phyloP scores from a whole-genome alignment of 352 stramenopile species.

The Pythium phragmitis region DNA sequence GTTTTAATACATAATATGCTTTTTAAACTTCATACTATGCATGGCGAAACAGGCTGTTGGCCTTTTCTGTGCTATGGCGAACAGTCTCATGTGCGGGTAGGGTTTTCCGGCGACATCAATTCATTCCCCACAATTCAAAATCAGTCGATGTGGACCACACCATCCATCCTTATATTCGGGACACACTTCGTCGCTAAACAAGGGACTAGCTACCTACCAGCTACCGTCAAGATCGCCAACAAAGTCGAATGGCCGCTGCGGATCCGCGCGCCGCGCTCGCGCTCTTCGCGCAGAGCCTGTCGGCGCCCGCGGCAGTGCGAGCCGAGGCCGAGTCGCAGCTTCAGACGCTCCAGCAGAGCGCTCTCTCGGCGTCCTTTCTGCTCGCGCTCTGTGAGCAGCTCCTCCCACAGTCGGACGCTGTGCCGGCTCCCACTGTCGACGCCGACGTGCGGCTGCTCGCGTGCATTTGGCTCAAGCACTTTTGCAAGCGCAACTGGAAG shows the following conservation, averaged over 20 bases:
- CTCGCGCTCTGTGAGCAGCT: slow-evolving; percentile 44
- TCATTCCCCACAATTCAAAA: slow-evolving; percentile 24
- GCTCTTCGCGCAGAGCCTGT: slow-evolving; percentile 53
- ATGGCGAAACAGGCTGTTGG: no score
- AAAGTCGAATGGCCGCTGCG: slow-evolving; percentile 16
- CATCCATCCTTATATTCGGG: background rate
- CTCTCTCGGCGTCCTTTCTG: slow-evolving; percentile 39
- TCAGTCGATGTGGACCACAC: slow-evolving; percentile 17
- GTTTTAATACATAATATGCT: no score
- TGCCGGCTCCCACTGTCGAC: slow-evolving; percentile 24
- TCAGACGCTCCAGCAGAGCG: slow-evolving; percentile 42
- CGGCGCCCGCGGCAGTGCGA: slow-evolving; percentile 37
- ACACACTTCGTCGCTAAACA: slow-evolving; percentile 15
- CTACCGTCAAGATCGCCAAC: background rate
- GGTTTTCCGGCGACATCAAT: slow-evolving; percentile 4
- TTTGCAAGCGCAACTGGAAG: slow-evolving; percentile 55
- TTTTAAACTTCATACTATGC: no score
- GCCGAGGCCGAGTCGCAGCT: slow-evolving; percentile 55
- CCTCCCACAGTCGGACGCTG: slow-evolving; percentile 27
- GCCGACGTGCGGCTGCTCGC: slow-evolving; percentile 58
- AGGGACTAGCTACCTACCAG: slow-evolving; percentile 27
- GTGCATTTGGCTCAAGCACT: slow-evolving; percentile 80
- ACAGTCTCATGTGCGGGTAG: background rate
- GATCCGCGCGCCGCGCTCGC: slow-evolving; percentile 34
- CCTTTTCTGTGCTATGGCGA: no score